Evolutionary conservation across 1,139 yeast genomes (phyloP).

Genomic region (Saccharomycopsis phalli): DNA sequence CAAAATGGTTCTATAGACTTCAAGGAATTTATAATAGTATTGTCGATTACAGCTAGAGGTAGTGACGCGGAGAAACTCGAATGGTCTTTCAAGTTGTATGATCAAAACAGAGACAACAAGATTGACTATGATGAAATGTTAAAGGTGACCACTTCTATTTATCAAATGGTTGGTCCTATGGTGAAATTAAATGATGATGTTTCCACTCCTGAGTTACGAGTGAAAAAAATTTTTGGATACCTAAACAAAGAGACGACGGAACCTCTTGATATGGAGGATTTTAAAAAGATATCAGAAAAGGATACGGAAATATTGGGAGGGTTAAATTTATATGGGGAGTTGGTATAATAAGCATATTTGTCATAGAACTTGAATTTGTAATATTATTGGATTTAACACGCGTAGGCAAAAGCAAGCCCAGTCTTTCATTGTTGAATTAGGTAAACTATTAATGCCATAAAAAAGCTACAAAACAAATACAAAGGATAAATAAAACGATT

Average conservation of each 20-base stretch:
- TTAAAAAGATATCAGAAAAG: conserved; percentile 67
- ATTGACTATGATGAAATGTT: conserved; percentile 73
- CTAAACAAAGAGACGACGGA: conserved; percentile 67
- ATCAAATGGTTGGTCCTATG: conserved; percentile 95
- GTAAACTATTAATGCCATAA: no score
- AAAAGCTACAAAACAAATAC: neutral
- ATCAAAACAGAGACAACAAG: conserved; percentile 67
- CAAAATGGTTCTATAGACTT: conserved; percentile 78
- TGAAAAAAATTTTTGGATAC: conserved; percentile 65
- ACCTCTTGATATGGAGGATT: conserved; percentile 70
- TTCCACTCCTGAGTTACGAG: conserved; percentile 82
- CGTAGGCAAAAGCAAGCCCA: no score
- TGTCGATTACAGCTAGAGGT: conserved; percentile 86
- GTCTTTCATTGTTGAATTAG: no score
- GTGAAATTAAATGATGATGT: conserved; percentile 88
- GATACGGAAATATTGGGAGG: conserved; percentile 82
- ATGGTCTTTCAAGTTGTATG: conserved; percentile 86
- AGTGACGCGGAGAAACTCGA: conserved; percentile 74
- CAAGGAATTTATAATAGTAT: conserved; percentile 83
- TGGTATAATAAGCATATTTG: no score
- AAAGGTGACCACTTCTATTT: conserved; percentile 71
- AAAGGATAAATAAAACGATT: neutral
- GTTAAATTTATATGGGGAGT: conserved; percentile 68
- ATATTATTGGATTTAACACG: no score
- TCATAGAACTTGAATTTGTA: no score